Base-by-base conservation (phyloP, 345 rosid species). In the Sonneratia caseolaris region DNA sequence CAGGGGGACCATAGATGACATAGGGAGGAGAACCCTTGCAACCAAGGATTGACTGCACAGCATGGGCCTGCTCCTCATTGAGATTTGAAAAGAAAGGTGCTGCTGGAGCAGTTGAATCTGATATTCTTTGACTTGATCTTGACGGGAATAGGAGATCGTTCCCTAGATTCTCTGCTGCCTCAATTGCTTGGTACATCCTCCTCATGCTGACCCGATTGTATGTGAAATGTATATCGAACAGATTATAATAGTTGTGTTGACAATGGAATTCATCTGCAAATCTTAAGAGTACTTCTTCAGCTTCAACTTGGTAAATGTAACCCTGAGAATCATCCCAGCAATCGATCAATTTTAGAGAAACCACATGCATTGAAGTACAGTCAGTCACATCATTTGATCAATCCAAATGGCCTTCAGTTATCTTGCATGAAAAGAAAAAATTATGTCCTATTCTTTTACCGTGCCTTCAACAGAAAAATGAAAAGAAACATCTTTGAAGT, bases 1-100 rank as follows among this genome's bases (percentile, higher is more conserved):
- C 92, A 6, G 92, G 92, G 66, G 92, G 92, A 45, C 92, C 92
- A 9, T 80, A 78, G 69, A 88, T 86, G 70, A 84, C 81, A 74
- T 84, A 88, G 7, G 92, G 90, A 40, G 87, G 87, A 68, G 79
- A 87, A 49, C 88, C 88, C 73, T 77, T 76, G 78, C 88, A 83
- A 24, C 85, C 78, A 45, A 86, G 87, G 61, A 86, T 83, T 82
- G 69, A 81, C 78, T 80, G 77, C 66, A 88, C 67, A 0, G 87
- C 81, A 75, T 6, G 76, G 62, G 47, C 77, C 74, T 88, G 92
- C 78, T 88, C 92, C 80, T 77, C 83, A 2, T 86, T 88, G 11
- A 88, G 78, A 61, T 18, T 74, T 64, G 71, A 45, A 1, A 82
- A 51, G 24, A 82, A 75, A 21, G 88, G 85, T 38, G 72, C 80